phyloP scores from a whole-genome alignment of 2,329 filamentous ascomycete genomes.

The Eutypella sp. region DNA sequence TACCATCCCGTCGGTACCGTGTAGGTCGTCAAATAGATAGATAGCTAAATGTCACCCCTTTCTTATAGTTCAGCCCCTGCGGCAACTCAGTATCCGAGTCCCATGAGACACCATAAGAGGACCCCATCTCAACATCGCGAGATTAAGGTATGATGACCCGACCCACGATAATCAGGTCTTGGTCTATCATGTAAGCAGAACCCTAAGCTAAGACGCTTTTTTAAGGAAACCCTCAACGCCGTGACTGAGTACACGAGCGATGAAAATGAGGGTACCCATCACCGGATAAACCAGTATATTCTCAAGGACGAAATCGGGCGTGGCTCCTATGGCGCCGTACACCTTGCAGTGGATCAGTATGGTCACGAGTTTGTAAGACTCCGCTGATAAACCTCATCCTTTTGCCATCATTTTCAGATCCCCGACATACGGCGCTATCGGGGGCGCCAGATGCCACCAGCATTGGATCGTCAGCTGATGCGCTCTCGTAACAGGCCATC shows the following conservation, averaged over 20 bases:
- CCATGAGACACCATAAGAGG: slow-evolving; percentile 52
- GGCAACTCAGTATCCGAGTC: slow-evolving; percentile 42
- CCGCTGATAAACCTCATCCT: not conserved
- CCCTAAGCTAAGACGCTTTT: slow-evolving; percentile 4
- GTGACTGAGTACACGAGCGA: slow-evolving; percentile 81
- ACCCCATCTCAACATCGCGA: slow-evolving; percentile 54
- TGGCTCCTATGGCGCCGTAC: slow-evolving; percentile 91
- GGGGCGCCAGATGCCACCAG: not conserved
- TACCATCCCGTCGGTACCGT: not conserved
- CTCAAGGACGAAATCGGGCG: slow-evolving; percentile 95
- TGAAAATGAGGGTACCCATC: slow-evolving; percentile 77
- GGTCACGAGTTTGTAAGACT: slow-evolving; percentile 82
- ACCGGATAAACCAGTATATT: slow-evolving; percentile 90
- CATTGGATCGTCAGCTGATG: slow-evolving; percentile 10
- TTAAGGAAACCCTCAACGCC: slow-evolving; percentile 85
- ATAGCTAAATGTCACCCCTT: slow-evolving; percentile 11
- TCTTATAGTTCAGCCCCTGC: slow-evolving; percentile 38
- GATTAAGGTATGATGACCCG: slow-evolving; percentile 42
- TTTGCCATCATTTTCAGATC: not conserved
- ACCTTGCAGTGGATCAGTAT: slow-evolving; percentile 84
- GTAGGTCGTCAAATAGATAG: not conserved
- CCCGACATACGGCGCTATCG: not conserved
- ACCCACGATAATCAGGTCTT: not conserved
- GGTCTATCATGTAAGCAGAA: slow-evolving; percentile 5
- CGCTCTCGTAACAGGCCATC: slow-evolving; percentile 60